phyloP scores from a whole-genome alignment of 1,284 basidiomycete species.

The Ganoderma lucidum region DNA sequence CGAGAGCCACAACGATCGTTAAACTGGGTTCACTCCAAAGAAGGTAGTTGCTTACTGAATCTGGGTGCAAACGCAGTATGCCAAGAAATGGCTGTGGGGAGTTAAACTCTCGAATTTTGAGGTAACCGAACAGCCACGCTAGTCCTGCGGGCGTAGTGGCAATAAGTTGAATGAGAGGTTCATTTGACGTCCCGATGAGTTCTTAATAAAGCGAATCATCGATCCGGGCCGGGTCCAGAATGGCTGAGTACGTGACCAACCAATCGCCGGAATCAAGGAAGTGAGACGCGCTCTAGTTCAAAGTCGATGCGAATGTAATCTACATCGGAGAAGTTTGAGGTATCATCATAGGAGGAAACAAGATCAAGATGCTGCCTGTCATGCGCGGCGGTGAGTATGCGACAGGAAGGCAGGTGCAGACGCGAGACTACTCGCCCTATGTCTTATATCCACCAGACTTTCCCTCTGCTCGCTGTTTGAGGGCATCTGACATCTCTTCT shows the following conservation, averaged over 20 bases:
- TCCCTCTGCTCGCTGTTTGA: slow-evolving; percentile 60
- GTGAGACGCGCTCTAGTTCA: background rate
- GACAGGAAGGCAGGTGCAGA: background rate
- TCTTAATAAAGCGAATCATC: background rate
- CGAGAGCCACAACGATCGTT: slow-evolving; percentile 1
- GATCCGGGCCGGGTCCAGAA: slow-evolving; percentile 11
- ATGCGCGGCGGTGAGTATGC: background rate
- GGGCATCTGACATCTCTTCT: slow-evolving; percentile 58
- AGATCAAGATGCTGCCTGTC: background rate
- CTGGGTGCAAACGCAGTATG: background rate
- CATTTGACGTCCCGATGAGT: background rate
- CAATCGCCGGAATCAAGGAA: background rate
- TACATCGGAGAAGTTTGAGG: background rate
- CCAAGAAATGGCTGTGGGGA: background rate
- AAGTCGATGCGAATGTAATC: background rate
- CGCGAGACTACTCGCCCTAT: background rate
- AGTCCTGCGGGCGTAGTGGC: slow-evolving; percentile 15
- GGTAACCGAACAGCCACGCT: background rate
- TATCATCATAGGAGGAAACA: background rate
- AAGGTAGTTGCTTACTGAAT: slow-evolving; percentile 6
- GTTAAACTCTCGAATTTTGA: slow-evolving; percentile 13
- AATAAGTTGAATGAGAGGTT: background rate
- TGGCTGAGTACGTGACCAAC: background rate
- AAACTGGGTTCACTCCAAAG: background rate
- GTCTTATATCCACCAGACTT: background rate